A percentile compares a stretch with the other conserved stretches of the same genome.
Conservation (phyloP, 2,329 filamentous ascomycete genomes). For the Sporothrix humicola region DNA sequence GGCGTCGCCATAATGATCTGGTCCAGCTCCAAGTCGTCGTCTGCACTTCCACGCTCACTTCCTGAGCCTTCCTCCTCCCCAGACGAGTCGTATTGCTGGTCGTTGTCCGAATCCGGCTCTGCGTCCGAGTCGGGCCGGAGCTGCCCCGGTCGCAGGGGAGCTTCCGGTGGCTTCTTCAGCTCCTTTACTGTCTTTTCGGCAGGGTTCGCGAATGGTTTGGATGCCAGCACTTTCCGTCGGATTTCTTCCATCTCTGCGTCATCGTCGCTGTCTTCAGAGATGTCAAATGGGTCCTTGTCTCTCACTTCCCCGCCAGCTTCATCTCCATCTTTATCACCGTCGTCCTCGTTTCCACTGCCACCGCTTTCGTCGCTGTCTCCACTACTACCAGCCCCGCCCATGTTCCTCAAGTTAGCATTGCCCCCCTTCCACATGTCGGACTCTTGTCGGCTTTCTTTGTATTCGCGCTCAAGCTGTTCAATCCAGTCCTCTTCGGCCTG, state of each 20-base stretch:
- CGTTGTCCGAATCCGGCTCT: conserved; percentile 73
- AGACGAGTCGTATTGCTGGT: conserved; percentile 33
- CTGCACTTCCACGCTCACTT: conserved; percentile 52
- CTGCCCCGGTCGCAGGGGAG: conserved; percentile 64
- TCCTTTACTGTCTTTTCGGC: conserved; percentile 43
- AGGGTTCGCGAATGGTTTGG: conserved; percentile 80
- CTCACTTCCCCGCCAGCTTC: conserved; percentile 51
- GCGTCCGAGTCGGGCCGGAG: conserved; percentile 67
- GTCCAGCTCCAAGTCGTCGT: conserved; percentile 82
- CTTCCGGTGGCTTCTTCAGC: conserved; percentile 64
- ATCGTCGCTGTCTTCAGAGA: conserved; percentile 82
- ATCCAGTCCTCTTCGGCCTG: conserved; percentile 87
- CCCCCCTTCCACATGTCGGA: conserved; percentile 89
- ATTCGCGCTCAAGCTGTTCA: conserved; percentile 86
- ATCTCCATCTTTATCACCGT: conserved; percentile 51
- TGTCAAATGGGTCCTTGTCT: conserved; percentile 69
- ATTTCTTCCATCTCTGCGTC: conserved; percentile 83
- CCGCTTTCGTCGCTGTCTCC: conserved; percentile 51
- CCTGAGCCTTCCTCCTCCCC: conserved; percentile 7
- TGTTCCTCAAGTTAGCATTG: conserved; percentile 70
- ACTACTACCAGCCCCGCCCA: conserved; percentile 48
- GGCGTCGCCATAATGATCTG: conserved; percentile 91
- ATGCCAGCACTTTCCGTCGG: conserved; percentile 84
- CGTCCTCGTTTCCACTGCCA: conserved; percentile 43
- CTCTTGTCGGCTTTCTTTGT: conserved; percentile 72